Evolutionary conservation across 371 early-diverging fungal species (phyloP).

Genomic region (Mucor circinelloides): DNA sequence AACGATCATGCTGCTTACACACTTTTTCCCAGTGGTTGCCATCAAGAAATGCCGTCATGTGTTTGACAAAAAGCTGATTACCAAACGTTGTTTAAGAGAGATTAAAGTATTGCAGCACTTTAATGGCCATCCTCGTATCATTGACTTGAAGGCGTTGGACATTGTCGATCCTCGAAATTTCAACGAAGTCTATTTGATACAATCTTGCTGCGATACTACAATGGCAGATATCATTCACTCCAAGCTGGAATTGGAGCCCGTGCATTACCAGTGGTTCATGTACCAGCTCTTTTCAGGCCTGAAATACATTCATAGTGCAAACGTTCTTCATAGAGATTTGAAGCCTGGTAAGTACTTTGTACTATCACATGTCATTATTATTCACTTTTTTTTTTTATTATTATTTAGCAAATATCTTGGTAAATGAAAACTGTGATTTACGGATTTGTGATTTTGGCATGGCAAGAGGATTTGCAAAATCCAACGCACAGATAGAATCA

Average conservation of each 20-base stretch:
- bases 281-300: slow-evolving; percentile 89
- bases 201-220: slow-evolving; percentile 90
- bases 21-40: slow-evolving; percentile 57
- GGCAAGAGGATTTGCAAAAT: slow-evolving; percentile 41
- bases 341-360: slow-evolving; percentile 63
- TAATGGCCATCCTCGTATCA: slow-evolving; percentile 79
- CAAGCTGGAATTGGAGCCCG: slow-evolving; percentile 80
- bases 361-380: neutral
- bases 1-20: neutral
- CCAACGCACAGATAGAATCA: slow-evolving; percentile 25
- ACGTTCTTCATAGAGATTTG: slow-evolving; percentile 87
- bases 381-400: no score
- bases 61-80: slow-evolving; percentile 70
- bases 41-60: slow-evolving; percentile 77
- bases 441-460: slow-evolving; percentile 57
- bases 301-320: slow-evolving; percentile 91
- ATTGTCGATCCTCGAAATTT: slow-evolving; percentile 66
- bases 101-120: slow-evolving; percentile 79
- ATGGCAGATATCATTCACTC: slow-evolving; percentile 90
- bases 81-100: slow-evolving; percentile 75
- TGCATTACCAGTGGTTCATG: slow-evolving; percentile 92
- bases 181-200: slow-evolving; percentile 68
- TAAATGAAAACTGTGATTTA: slow-evolving; percentile 88
- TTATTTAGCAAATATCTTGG: slow-evolving; percentile 80
- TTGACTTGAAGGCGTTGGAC: slow-evolving; percentile 70